Evolutionary conservation across 208 protist genomes (phyloP), one percentile per base, ranked within the genome.

Genomic region (Leishmania mexicana): DNA sequence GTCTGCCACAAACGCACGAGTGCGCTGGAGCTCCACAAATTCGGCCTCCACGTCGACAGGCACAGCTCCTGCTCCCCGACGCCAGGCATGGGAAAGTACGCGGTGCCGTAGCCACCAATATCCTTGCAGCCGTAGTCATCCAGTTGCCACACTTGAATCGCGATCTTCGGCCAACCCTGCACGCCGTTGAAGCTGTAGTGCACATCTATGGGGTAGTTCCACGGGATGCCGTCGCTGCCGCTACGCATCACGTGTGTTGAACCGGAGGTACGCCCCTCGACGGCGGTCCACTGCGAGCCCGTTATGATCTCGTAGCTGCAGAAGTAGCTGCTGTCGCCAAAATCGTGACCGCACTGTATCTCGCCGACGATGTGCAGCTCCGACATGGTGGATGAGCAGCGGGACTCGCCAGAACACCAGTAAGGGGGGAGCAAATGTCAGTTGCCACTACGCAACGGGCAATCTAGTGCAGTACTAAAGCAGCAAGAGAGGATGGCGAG

Each of bases 311-410:
- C 90, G 79, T 92, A 98, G 38, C 90, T 84, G 78, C 96, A 97
- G 83, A 97, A 97, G 80, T 88, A 95, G 75, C 87, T 89, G 19
- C 81, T 81, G 21, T 85, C 80, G 49, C 83, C 89, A 71, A 97
- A 98, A 70, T 92, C 86, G 62, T 89, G 82, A 8, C 93, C 96
- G 38, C 75, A 81, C 11, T 65, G 76, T 45, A 98, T 84, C 64
- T 98, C 93, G 10, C 96, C 96, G 53, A 98, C 94, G 35, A 98
- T 81, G 75, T 96, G 93, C 10, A 98, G 82, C 80, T 98, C 96
- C 15, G 96, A 88, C 93, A 88, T 90, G 80, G 54, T 24, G 40
- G 28, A 31, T 15, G n/a, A 28, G 19, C 53, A n/a, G n/a, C 51
- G 7, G n/a, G 51, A 47, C 31, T 35, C 10, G 60, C 47, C 6